phyloP scores from a whole-genome alignment of 148 eudicot species.

The Linanthus parryae region DNA sequence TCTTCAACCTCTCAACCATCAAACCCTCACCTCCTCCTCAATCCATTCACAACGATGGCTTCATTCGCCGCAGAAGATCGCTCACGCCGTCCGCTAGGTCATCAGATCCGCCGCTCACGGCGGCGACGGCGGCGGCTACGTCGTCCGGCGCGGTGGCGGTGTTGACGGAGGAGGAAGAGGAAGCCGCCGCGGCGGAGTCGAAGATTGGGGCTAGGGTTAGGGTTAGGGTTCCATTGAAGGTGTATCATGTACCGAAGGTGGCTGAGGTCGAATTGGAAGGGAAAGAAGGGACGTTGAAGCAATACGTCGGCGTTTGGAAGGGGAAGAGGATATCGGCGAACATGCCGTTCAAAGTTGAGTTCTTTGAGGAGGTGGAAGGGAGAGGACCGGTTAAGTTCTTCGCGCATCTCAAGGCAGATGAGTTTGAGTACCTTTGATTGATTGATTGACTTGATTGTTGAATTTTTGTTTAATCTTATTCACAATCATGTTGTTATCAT shows the following conservation, averaged over 20 bases:
- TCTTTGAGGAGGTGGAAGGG: conserved; percentile 22
- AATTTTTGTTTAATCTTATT: not conserved
- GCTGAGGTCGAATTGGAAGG: conserved; percentile 51
- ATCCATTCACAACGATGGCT: not conserved
- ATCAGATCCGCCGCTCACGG: conserved; percentile 14
- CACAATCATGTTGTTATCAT: conserved; percentile 2
- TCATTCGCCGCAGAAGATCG: not conserved
- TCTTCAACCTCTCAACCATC: not conserved
- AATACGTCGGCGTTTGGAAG: conserved; percentile 56
- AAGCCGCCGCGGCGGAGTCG: conserved; percentile 16
- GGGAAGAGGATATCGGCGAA: conserved; percentile 72
- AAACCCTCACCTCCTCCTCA: not conserved
- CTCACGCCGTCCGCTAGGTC: not conserved
- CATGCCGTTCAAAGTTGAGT: conserved; percentile 58
- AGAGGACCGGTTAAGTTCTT: conserved; percentile 47
- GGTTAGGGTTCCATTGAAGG: conserved; percentile 52
- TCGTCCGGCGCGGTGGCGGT: conserved; percentile 1
- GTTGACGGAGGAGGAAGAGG: conserved; percentile 22
- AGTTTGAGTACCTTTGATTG: conserved; percentile 54
- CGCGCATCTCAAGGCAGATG: conserved; percentile 76
- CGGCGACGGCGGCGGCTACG: conserved; percentile 1
- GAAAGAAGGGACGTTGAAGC: conserved; percentile 46
- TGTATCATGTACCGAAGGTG: conserved; percentile 52
- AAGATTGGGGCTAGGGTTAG: conserved; percentile 60
- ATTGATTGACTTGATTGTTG: conserved; percentile 3